A percentile compares a stretch with the other conserved stretches of the same genome.
Conservation (phyloP, 352 stramenopile genomes). For the Phytopythium ostracodes region DNA sequence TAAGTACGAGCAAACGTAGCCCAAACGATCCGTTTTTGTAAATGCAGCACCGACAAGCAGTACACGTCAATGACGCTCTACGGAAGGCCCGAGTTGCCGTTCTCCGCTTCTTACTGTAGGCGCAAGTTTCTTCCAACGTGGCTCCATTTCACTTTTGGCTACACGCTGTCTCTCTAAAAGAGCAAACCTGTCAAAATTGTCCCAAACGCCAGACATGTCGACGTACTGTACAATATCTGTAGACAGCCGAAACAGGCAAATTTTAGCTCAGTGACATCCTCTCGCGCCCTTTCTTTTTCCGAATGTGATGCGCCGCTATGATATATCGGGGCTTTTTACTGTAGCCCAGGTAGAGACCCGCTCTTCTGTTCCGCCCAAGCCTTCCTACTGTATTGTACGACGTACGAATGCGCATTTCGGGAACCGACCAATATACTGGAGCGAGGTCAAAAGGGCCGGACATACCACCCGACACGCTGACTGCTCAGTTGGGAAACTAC, state of each 20-base stretch:
- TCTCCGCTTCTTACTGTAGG: too few relatives aligned
- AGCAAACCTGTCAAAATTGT: neutral
- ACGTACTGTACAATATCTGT: too few relatives aligned
- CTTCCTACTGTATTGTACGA: too few relatives aligned
- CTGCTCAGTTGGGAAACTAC: neutral
- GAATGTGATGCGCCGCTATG: constrained; percentile 2
- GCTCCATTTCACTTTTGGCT: too few relatives aligned
- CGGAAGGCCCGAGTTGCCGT: neutral
- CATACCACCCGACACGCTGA: neutral
- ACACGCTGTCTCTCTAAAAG: too few relatives aligned
- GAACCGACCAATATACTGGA: constrained; percentile 1
- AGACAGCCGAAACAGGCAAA: neutral
- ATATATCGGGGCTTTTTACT: constrained; percentile 5
- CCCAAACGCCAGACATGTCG: too few relatives aligned
- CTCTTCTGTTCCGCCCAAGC: neutral
- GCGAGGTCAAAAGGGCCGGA: neutral
- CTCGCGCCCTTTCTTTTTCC: neutral
- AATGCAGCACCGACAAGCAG: neutral
- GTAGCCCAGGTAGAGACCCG: too few relatives aligned
- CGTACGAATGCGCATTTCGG: neutral
- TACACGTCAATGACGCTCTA: neutral
- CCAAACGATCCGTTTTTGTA: neutral
- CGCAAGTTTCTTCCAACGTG: neutral
- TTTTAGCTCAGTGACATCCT: neutral
- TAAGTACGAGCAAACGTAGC: neutral